Evolutionary conservation across 2,329 filamentous ascomycete species (phyloP), one percentile per base, ranked within the genome.

Genomic region (Coniochaeta hoffmannii): DNA sequence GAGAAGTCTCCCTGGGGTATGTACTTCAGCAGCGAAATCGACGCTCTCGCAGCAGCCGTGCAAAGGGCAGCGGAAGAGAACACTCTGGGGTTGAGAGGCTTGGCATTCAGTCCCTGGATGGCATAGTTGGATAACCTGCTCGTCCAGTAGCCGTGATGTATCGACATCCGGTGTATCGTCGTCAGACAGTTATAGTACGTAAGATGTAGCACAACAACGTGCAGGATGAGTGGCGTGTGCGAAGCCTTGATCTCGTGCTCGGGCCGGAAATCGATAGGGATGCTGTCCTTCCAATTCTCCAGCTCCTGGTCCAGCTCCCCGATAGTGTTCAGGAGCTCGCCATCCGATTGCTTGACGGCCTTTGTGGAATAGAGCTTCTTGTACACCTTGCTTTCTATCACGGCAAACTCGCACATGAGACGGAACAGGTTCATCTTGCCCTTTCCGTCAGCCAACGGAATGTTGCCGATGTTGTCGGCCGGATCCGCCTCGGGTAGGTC

Each of bases 91-190:
- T 97, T 99, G 54, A 99, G 73, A 1, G 94, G 92, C 60, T 88
- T 82, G 0, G 92, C 87, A 69, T 97, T 97, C 41, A 97, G 77
- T 1, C 94, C 94, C 69, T 96, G 90, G 55, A 97, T 94, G 15
- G 94, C 94, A 66, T 91, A 97, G 65, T 97, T 93, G 35, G 92
- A 96, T 38, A 99, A 74, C 35, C 94, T 84, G 66, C 90, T 97
- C 1, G 93, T 97, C 94, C 94, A 99, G 73, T 96, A 97, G 14
- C 94, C 94, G 67, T 97, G 92, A 64, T 97, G 94, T 30, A 97
- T 89, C 41, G 90, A 96, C 94, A 97, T 99, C 53, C 94, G 89
- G 69, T 99, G 94, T 60, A 99, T 97, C 0, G 94, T 99, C 1
- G 93, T 97, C 53, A 99, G 74, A 64, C 92, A 97, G 69, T 99